Conservation (phyloP, 768 basidiomycete species). For the Erythrobasidium yunnanense region DNA sequence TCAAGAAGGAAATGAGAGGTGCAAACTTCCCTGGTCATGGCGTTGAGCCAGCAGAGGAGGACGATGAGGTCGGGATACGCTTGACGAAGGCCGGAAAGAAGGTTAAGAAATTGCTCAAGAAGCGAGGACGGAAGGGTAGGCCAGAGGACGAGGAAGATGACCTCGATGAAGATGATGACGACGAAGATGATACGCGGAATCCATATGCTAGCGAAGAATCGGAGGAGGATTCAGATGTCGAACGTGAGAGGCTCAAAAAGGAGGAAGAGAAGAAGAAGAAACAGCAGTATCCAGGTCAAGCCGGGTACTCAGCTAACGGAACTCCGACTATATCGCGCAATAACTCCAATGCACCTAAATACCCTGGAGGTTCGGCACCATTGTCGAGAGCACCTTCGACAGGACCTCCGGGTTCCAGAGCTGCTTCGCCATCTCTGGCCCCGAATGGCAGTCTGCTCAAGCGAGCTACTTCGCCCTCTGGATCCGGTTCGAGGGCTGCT, state of each 20-base stretch:
- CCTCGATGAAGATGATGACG: conserved; percentile 6
- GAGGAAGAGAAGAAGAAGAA: not conserved
- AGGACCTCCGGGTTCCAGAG: conserved; percentile 17
- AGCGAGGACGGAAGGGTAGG: not conserved
- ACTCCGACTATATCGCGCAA: not conserved
- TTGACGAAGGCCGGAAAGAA: conserved; percentile 11
- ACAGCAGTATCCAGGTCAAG: not conserved
- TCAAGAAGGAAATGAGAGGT: conserved; percentile 17
- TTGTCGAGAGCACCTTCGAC: not conserved
- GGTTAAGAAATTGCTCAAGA: conserved; percentile 15
- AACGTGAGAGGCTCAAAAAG: conserved; percentile 3
- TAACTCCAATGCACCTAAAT: not conserved
- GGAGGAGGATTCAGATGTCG: conserved; percentile 6
- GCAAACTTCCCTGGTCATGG: not conserved
- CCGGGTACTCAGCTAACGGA: not conserved
- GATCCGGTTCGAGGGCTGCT: conserved; percentile 2
- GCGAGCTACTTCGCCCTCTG: conserved; percentile 7
- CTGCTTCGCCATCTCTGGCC: not conserved
- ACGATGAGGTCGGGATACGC: not conserved
- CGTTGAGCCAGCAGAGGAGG: not conserved
- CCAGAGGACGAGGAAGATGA: conserved; percentile 24
- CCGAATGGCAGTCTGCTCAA: not conserved
- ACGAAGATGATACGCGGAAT: conserved; percentile 14
- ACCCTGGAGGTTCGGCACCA: conserved; percentile 8
- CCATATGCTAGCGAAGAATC: conserved; percentile 11